Base-by-base conservation (phyloP, 352 stramenopile genomes). In the Pythium dissimile region DNA sequence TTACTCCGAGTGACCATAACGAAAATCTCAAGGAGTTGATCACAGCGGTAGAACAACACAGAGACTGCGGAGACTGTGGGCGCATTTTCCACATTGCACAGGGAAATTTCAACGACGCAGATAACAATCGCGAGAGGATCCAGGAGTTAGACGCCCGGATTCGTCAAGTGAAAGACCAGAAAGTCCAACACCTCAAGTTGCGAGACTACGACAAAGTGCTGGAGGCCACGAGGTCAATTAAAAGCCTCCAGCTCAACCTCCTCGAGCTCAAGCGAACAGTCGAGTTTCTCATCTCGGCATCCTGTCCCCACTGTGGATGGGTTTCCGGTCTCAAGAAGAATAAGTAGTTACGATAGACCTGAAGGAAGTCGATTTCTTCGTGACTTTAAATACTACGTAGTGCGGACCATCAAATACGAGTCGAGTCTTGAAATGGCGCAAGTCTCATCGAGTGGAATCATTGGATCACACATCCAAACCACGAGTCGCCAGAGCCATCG, bases 391-490 rank as follows among this genome's bases (percentile, higher is more conserved):
- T 64, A 64, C 32, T 58, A 55, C 30, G 45, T 24, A 18, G 18
- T 32, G n/a, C 3, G 10, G 35, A 31, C 37, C 38, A 32, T 28
- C 8, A 39, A 27, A 16, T 10, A 32, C 9, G 24, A 32, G 12
- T n/a, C 39, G 43, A n/a, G 32, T 24, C 5, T 34, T 37, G 21
- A 30, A 45, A 26, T 32, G 23, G 39, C 18, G 20, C 37, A 42
- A 31, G 23, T 59, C 31, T 44, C 23, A 54, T 49, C 20, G 1
- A n/a, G 21, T 45, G 23, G 42, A 21, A 12, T 66, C 71, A 91
- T 77, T 87, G 81, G 44, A 91, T 67, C 10, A 66, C 61, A 56
- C 81, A 91, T 41, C 66, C 73, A 32, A 91, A 77, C 77, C 78
- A 89, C 11, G 79, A 73, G 38, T 87, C 81, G 13, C 75, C 59